Conservation (phyloP, 192 early-diverging fungal genomes). For the Pilobolus umbonatus region DNA sequence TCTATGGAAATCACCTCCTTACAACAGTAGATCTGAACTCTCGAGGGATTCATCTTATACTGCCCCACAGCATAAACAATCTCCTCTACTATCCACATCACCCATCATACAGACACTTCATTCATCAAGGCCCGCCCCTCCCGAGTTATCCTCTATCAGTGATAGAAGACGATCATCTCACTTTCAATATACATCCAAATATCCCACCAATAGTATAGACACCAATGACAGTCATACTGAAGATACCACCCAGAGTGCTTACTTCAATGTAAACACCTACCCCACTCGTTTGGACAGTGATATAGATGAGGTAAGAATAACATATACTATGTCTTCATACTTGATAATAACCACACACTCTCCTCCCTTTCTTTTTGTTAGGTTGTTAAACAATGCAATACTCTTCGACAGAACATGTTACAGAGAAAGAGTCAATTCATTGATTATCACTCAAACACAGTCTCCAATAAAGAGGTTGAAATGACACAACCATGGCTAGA, state of each 20-base stretch:
- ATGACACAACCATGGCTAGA: conserved; percentile 20
- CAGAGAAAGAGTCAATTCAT: conserved; percentile 9
- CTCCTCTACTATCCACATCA: conserved; percentile 2
- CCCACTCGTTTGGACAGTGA: conserved; percentile 2
- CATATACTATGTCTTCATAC: neutral
- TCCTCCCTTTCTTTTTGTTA: neutral
- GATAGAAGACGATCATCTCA: neutral
- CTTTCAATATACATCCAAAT: conserved; percentile 3
- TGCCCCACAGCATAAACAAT: neutral
- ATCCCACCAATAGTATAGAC: conserved; percentile 1
- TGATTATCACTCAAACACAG: conserved; percentile 1
- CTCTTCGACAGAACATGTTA: conserved; percentile 20
- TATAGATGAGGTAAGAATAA: conserved; percentile 14
- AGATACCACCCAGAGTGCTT: neutral
- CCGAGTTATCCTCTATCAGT: neutral
- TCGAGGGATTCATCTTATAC: neutral
- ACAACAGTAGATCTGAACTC: neutral
- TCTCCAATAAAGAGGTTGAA: neutral
- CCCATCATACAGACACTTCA: neutral
- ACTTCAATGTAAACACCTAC: neutral
- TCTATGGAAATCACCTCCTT: conserved; percentile 6
- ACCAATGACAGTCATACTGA: too few species aligned
- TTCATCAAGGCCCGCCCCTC: neutral
- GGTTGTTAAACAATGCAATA: conserved; percentile 19
- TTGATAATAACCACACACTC: neutral